phyloP scores from a whole-genome alignment of 179 eudicot genomes.

The Pouteria campechiana region DNA sequence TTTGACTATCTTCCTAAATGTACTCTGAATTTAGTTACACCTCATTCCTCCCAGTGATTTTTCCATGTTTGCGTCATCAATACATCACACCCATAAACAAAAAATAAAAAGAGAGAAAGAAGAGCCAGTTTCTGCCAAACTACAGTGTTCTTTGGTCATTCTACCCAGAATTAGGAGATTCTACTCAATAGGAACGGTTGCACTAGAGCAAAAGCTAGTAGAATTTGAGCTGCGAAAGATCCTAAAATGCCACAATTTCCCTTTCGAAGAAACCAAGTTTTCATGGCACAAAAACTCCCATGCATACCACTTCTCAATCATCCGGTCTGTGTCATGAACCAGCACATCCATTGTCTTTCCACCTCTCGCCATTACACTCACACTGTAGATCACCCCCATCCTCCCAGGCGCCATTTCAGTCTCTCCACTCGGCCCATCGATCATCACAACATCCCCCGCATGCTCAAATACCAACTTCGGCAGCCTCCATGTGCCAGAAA shows the following conservation, averaged over 20 bases:
- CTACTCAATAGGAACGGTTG: too few species aligned
- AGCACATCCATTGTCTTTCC: constrained; percentile 55
- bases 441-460: constrained; percentile 73
- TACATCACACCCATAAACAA: too few species aligned
- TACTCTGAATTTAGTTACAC: too few species aligned
- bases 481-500: constrained; percentile 33
- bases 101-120: too few species aligned
- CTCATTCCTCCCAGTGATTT: too few species aligned
- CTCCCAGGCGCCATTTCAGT: constrained; percentile 70
- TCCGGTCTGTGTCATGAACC: constrained; percentile 70
- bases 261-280: constrained; percentile 78
- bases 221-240: constrained; percentile 24
- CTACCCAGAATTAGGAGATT: too few species aligned
- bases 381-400: constrained; percentile 73
- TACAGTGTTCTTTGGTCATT: too few species aligned
- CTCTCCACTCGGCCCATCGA: constrained; percentile 78
- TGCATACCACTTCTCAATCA: constrained; percentile 89
- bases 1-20: too few species aligned
- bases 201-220: constrained; percentile 46
- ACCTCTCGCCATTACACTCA: constrained; percentile 59
- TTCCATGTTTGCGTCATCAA: too few species aligned
- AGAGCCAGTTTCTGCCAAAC: too few species aligned
- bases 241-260: constrained; percentile 75
- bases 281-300: constrained; percentile 88
- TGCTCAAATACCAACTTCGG: constrained; percentile 40